A percentile compares a stretch with the other conserved stretches of the same genome.
phyloP scores from a whole-genome alignment of 1,284 basidiomycete species.

The Boletus smithii region DNA sequence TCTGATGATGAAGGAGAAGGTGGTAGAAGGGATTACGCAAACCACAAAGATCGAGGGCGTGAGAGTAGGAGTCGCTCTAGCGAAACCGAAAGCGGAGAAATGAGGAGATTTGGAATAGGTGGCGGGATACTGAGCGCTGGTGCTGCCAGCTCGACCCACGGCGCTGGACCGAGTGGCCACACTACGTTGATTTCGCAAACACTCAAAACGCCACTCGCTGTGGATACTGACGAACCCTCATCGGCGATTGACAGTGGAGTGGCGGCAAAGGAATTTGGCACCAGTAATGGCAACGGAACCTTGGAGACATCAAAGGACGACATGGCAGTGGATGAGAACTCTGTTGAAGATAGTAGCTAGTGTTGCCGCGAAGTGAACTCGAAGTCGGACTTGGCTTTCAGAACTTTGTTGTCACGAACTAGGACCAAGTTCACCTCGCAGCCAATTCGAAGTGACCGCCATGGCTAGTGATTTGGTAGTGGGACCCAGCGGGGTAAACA shows the following conservation, averaged over 20 bases:
- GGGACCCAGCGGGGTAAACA: conserved; percentile 14
- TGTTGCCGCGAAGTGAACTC: too few species aligned
- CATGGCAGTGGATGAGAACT: conserved; percentile 26
- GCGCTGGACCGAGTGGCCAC: conserved; percentile 70
- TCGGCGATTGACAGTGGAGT: conserved; percentile 26
- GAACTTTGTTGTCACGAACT: too few species aligned
- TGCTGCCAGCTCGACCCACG: conserved; percentile 52
- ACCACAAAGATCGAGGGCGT: conserved; percentile 52
- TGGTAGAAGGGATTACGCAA: conserved; percentile 63
- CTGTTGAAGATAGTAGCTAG: conserved; percentile 6
- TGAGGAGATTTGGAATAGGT: conserved; percentile 63
- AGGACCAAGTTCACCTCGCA: too few species aligned
- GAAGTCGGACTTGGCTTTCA: too few species aligned
- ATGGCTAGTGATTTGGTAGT: too few species aligned
- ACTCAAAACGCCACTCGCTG: conserved; percentile 42
- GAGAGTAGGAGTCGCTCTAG: conserved; percentile 37
- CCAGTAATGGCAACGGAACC: conserved; percentile 14
- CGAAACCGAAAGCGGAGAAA: conserved; percentile 38
- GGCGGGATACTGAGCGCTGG: conserved; percentile 67
- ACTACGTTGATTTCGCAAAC: conserved; percentile 43
- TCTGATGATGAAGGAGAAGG: conserved; percentile 87
- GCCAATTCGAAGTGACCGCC: too few species aligned
- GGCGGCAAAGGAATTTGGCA: conserved; percentile 22
- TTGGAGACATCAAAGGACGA: conserved; percentile 23
- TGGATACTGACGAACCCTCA: conserved; percentile 47